phyloP scores from a whole-genome alignment of 352 stramenopile species.

The Blastocystis sp. region DNA sequence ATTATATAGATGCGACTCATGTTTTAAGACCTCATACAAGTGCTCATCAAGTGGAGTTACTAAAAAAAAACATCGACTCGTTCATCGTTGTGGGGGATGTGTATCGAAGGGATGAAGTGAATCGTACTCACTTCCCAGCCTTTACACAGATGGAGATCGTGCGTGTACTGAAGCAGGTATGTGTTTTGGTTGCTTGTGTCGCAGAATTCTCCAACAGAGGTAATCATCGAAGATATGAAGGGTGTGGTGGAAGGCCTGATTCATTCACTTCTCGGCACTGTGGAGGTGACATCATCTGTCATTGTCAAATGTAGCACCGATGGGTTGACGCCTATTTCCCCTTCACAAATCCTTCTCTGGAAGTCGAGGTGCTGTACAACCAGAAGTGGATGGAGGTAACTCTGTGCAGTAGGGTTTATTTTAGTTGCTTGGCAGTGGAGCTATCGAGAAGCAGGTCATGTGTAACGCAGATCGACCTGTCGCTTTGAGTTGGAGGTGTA shows the following conservation, averaged over 20 bases:
- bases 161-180: slow-evolving; percentile 64
- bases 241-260: slow-evolving; percentile 86
- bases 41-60: slow-evolving; percentile 83
- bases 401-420: background rate
- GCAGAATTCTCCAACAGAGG: slow-evolving; percentile 69
- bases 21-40: slow-evolving; percentile 75
- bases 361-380: slow-evolving; percentile 96
- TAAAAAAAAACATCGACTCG: slow-evolving; percentile 76
- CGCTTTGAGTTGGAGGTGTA: slow-evolving; percentile 64
- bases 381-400: slow-evolving; percentile 90
- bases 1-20: slow-evolving; percentile 76
- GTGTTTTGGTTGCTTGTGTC: slow-evolving; percentile 42
- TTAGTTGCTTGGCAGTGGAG: slow-evolving; percentile 85
- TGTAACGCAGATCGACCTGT: slow-evolving; percentile 76
- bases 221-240: slow-evolving; percentile 87
- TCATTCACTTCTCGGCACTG: slow-evolving; percentile 75
- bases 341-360: slow-evolving; percentile 93
- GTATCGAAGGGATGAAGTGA: slow-evolving; percentile 96
- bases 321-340: slow-evolving; percentile 98
- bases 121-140: slow-evolving; percentile 94
- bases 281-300: background rate
- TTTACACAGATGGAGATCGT: slow-evolving; percentile 99
- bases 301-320: slow-evolving; percentile 79
- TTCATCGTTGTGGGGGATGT: slow-evolving; percentile 89
- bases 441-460: slow-evolving; percentile 88